These are phyloP conservation scores for Amanita inopinata DNA, from an alignment of 768 basidiomycete genomes.

Conservation along the genomic window DNA sequence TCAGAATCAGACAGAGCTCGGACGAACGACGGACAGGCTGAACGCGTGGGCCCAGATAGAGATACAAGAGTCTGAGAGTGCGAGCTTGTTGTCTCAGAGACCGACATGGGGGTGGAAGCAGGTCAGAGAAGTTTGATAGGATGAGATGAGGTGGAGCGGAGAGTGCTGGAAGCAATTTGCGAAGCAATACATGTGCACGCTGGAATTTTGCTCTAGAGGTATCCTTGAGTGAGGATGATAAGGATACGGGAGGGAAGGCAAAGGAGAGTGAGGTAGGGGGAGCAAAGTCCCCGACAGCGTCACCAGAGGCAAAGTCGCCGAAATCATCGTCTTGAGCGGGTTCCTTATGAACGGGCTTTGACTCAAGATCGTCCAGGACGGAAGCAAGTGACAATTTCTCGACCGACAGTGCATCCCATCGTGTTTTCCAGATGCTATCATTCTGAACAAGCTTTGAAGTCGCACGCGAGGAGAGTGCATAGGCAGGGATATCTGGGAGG, in stretches of 20 bases:
- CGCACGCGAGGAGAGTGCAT: constrained; percentile 58
- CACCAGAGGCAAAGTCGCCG: constrained; percentile 65
- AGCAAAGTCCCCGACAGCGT: constrained; percentile 31
- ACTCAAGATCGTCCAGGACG: constrained; percentile 55
- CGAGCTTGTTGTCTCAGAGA: constrained; percentile 52
- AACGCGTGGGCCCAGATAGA: constrained; percentile 61
- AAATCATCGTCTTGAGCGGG: constrained; percentile 73
- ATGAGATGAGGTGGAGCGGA: constrained; percentile 57
- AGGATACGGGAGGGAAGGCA: constrained; percentile 3
- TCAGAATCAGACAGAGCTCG: constrained; percentile 50
- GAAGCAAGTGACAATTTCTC: constrained; percentile 29
- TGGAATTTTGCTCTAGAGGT: constrained; percentile 50
- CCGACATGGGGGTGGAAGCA: constrained; percentile 21
- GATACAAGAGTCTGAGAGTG: constrained; percentile 58
- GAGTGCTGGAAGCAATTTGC: constrained; percentile 47
- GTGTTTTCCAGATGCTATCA: constrained; percentile 69
- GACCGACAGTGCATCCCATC: constrained; percentile 49
- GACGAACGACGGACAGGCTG: constrained; percentile 68
- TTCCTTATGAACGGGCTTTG: constrained; percentile 23
- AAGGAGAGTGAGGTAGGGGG: constrained; percentile 8
- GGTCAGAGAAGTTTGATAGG: constrained; percentile 45
- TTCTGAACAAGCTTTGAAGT: constrained; percentile 54
- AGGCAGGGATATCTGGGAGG: constrained; percentile 71
- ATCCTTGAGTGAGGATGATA: constrained; percentile 19
- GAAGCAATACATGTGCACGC: constrained; percentile 56